Base-by-base conservation (phyloP, 257 asterid genomes). In the Osmanthus fragrans region DNA sequence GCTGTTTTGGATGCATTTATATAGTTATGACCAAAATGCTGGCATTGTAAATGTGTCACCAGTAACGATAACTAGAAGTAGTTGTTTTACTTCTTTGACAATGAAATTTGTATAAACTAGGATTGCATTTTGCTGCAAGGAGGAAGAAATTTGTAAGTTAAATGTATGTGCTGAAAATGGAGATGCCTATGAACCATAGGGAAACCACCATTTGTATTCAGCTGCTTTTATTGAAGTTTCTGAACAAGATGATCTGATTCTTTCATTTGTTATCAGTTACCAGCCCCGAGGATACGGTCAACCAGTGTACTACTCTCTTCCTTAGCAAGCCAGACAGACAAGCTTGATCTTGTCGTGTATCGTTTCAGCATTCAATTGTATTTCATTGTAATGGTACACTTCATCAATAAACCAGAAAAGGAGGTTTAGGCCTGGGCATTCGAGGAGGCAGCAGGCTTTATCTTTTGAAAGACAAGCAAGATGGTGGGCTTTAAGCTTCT, bases 261-360 rank as follows among this genome's bases (percentile, higher is more conserved):
- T 71, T 19, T 68, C 71, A 18, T 72, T 49, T 70, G 10, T 76
- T 66, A 10, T 49, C 94, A 91, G 99, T 95, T 74, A 87, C 94
- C 32, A 85, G 94, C 87, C 99, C 99, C 0, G 94, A 88, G 0
- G 97, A 95, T 82, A 95, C 98, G 10, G 54, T 83, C 16, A 71
- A 76, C 70, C 97, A 90, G 76, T 95, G 98, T 70, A 80, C 96
- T 36, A 39, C 78, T 67, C 83, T 91, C 79, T 92, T 94, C 86
- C 82, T 92, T 60, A 74, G 83, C 90, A 76, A 87, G 88, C 81
- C 85, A 75, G 80, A 83, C 68, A 81, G 83, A 66, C 42, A 66
- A 63, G 58, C 70, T 56, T 56, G 80, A 81, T 76, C 76, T 47
- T 7, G 7, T n/a, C 30, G 64, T 21, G 66, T 25, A 58, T 6